These are phyloP conservation scores for Penicillium thymicola DNA, from an alignment of 2,329 filamentous ascomycete species.

Conservation along the genomic window DNA sequence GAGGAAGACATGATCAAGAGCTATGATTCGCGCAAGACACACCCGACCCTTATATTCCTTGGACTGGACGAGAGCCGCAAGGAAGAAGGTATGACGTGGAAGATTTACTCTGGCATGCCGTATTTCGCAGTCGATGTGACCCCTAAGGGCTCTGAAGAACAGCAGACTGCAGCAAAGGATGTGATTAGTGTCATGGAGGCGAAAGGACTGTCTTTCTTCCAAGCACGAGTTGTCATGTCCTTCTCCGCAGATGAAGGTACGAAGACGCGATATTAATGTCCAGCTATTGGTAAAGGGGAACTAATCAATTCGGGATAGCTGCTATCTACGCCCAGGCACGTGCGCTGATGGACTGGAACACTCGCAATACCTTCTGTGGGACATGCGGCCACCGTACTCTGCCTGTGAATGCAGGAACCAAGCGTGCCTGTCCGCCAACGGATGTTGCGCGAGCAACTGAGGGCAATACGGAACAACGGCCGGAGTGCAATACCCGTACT, in stretches of 20 bases:
- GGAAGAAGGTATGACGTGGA: constrained; percentile 42
- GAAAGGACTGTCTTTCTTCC: constrained; percentile 62
- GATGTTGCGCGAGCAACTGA: constrained; percentile 36
- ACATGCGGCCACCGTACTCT: constrained; percentile 82
- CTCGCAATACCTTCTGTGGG: constrained; percentile 85
- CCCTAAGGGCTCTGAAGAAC: constrained; percentile 61
- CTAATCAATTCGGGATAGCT: constrained; percentile 50
- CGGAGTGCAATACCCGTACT: constrained; percentile 73
- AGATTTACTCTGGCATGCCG: constrained; percentile 70
- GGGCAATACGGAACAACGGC: constrained; percentile 47
- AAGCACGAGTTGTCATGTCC: constrained; percentile 62
- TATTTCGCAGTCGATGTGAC: constrained; percentile 91
- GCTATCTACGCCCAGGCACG: constrained; percentile 88
- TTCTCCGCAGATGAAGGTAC: constrained; percentile 61
- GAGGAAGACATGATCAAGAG: constrained; percentile 70
- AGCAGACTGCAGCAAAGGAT: constrained; percentile 53
- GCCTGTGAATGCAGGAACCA: constrained; percentile 43
- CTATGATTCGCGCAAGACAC: constrained; percentile 68
- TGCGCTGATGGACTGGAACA: constrained; percentile 90
- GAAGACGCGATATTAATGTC: constrained; percentile 8
- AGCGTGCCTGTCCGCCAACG: constrained; percentile 45
- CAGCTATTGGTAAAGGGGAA: not conserved
- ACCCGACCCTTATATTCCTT: constrained; percentile 76
- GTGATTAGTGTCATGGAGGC: constrained; percentile 60
- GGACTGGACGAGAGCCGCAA: constrained; percentile 68